Base-by-base conservation (phyloP, 192 early-diverging fungal species). In the Coemansia sp. region DNA sequence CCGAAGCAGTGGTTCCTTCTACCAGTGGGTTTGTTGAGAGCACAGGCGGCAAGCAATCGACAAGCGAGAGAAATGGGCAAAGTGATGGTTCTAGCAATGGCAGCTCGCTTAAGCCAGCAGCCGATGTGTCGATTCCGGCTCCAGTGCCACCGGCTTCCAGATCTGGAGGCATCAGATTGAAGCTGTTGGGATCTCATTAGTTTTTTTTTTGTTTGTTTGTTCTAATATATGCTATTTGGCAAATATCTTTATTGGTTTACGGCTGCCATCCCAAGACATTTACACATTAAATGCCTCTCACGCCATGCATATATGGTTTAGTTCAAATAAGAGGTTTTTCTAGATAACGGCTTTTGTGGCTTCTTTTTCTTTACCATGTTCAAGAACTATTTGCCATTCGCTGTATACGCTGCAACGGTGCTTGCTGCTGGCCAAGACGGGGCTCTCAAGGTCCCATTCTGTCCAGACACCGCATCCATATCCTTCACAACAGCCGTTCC, bases 91-190 rank as follows among this genome's bases (percentile, higher is more conserved):
- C 12, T 6, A 28, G 14, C 6, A 47, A 47, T 46, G 44, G 23
- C n/a, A 43, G 30, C 11, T 18, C 30, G 23, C 30, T 21, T 4
- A 40, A 52, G 37, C 41, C 54, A 47, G 31, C 18, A 51, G 36
- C 48, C 8, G 16, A 36, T 14, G 38, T 50, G 12, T 46, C 37
- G 7, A 59, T 70, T 20, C 49, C 67, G 4, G 60, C 74, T 18
- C 74, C 67, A 10, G 74, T 70, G 30, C 74, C 74, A 11, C 50
- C 48, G 5, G 26, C 67, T 31, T 32, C 47, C 15, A 77, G 66
- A 30, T 16, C 56, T n/a, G 66, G 67, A 15, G 67, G 66, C 23
- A 77, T 77, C 16, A 70, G 59, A 34, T 53, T 77, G 1, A 66
- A 63, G 52, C 46, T 76, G 51, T 28, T 68, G 30, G 52, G 58